Evolutionary conservation across 495 filamentous ascomycete genomes (phyloP).

Genomic region (Penicillium tannophilum): DNA sequence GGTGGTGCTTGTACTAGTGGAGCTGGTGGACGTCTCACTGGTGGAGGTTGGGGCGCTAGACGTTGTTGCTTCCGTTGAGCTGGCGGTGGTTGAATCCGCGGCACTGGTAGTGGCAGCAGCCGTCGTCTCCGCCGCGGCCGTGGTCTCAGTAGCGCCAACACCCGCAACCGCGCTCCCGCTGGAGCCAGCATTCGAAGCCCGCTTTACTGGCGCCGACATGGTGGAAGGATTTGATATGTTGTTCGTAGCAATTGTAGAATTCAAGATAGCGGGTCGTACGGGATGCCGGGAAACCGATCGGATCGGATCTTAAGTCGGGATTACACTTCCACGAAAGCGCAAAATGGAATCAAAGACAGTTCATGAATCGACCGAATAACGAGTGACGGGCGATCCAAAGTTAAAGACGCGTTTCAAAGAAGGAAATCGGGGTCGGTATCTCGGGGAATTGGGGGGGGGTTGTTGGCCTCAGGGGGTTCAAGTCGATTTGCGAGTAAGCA

Average conservation of each 20-base stretch:
- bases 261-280: background rate
- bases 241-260: background rate
- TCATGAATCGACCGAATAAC: constrained; percentile 13
- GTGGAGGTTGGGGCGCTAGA: constrained; percentile 17
- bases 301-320: background rate
- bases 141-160: background rate
- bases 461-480: constrained; percentile 4
- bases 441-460: background rate
- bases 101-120: constrained; percentile 6
- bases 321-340: background rate
- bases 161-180: background rate
- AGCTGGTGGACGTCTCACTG: constrained; percentile 19
- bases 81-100: background rate
- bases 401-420: constrained; percentile 15
- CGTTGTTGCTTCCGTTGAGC: constrained; percentile 3
- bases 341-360: background rate
- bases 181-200: background rate
- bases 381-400: constrained; percentile 21
- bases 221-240: background rate
- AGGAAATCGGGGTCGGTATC: constrained; percentile 1
- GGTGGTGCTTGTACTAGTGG: constrained; percentile 18
- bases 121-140: constrained; percentile 5
- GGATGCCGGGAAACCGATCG: background rate
- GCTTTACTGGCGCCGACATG: background rate
- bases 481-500: background rate